Evolutionary conservation across 2,329 filamentous ascomycete genomes (phyloP).

Genomic region (Raffaelea albimanens): DNA sequence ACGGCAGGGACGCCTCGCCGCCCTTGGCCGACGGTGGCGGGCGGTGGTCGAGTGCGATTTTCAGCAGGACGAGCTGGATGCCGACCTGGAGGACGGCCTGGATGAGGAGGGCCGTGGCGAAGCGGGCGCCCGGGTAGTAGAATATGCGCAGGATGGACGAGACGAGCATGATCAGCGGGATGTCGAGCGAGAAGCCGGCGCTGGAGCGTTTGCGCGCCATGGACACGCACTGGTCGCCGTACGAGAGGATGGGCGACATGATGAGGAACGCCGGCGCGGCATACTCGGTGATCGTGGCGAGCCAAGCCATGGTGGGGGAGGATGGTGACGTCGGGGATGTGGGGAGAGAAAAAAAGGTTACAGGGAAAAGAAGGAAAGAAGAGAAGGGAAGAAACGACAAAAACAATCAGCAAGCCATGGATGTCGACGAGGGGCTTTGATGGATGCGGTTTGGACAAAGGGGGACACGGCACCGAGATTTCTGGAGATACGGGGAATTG

Average conservation of each 20-base stretch:
- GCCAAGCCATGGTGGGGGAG: constrained; percentile 26
- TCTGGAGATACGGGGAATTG: too few relatives aligned
- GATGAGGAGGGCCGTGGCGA: constrained; percentile 52
- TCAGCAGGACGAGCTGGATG: constrained; percentile 54
- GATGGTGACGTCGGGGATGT: background rate
- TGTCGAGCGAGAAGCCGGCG: constrained; percentile 47
- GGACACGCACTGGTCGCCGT: constrained; percentile 55
- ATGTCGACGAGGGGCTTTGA: background rate
- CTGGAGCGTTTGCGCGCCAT: constrained; percentile 57
- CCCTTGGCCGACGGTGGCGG: constrained; percentile 49
- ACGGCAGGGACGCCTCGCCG: constrained; percentile 52
- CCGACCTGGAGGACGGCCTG: constrained; percentile 58
- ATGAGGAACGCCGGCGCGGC: constrained; percentile 55
- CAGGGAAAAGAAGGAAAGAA: constrained; percentile 1
- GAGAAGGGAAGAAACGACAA: background rate
- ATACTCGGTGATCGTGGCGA: constrained; percentile 42
- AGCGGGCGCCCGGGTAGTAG: constrained; percentile 59
- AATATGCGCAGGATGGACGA: constrained; percentile 60
- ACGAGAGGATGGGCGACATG: constrained; percentile 54
- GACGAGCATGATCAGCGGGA: constrained; percentile 63
- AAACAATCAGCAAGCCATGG: background rate
- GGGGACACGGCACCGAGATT: too few relatives aligned
- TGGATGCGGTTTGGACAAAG: too few relatives aligned
- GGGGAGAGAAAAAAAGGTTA: background rate
- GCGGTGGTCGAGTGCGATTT: constrained; percentile 60